Evolutionary conservation across 106 monocot genomes (phyloP).

Genomic region (Platanthera guangdongensis): DNA sequence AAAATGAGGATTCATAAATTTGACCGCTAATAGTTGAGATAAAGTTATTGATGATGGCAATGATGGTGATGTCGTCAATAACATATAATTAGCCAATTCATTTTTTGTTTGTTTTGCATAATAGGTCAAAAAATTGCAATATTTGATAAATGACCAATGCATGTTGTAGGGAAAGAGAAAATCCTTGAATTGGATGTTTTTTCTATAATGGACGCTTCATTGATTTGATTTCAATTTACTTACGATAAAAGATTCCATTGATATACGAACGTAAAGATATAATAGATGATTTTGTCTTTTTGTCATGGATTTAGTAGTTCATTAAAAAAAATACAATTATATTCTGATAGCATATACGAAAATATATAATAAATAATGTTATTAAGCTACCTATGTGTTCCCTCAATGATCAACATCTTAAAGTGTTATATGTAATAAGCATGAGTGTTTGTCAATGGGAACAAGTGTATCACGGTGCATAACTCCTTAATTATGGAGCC

Average conservation of each 20-base stretch:
- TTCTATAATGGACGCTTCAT: neutral
- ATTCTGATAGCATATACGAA: neutral
- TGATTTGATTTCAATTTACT: no score
- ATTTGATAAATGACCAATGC: neutral
- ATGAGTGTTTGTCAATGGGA: neutral
- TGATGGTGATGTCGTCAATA: neutral
- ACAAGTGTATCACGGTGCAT: neutral
- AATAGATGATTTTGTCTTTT: no score
- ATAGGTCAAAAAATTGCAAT: neutral
- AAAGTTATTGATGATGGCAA: no score
- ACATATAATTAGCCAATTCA: neutral
- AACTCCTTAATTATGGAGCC: neutral
- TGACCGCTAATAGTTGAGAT: no score
- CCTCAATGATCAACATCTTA: neutral
- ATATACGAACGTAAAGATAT: no score
- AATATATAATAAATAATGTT: neutral
- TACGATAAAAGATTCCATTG: no score
- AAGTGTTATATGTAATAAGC: neutral
- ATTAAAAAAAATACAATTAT: neutral
- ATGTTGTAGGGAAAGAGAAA: neutral
- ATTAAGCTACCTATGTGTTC: neutral
- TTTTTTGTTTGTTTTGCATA: neutral
- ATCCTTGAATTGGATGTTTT: neutral
- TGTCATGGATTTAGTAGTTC: no score
- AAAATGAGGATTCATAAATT: no score